Percentiles rank a stretch among this genome's conserved stretches.
Evolutionary conservation across 106 monocot genomes (phyloP).

Genomic region (Allium fistulosum): DNA sequence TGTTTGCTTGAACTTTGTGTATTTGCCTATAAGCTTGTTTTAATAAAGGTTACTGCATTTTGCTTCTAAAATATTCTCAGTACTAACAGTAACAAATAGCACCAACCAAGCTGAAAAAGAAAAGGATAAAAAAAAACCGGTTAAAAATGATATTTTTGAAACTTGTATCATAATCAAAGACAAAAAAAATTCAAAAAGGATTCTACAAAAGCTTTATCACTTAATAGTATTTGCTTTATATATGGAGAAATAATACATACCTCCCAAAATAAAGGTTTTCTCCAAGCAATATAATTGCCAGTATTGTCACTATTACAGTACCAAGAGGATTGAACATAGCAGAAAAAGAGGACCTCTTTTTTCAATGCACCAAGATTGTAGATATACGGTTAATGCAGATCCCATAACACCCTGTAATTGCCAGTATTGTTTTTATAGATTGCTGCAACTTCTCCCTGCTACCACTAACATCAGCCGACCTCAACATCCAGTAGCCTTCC

Average conservation of each 20-base stretch:
- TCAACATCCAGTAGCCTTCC: too few relatives aligned
- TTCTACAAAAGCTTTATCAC: too few relatives aligned
- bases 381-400: constrained; percentile 33
- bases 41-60: too few relatives aligned
- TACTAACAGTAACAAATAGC: too few relatives aligned
- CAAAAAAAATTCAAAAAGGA: background rate
- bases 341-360: constrained; percentile 41
- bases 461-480: too few relatives aligned
- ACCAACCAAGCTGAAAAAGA: constrained; percentile 1
- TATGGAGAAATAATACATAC: constrained; percentile 1
- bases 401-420: constrained; percentile 38
- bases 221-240: too few relatives aligned
- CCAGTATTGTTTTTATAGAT: too few relatives aligned
- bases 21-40: too few relatives aligned
- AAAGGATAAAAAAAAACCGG: too few relatives aligned
- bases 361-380: constrained; percentile 45
- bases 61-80: too few relatives aligned
- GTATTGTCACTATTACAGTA: constrained; percentile 32
- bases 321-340: constrained; percentile 46
- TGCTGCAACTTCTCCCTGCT: too few relatives aligned
- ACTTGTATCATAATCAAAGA: background rate
- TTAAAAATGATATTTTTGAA: background rate
- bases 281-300: constrained; percentile 21
- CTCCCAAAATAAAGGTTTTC: constrained; percentile 49
- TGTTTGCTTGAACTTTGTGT: too few relatives aligned